Base-by-base conservation (phyloP, 192 early-diverging fungal genomes). In the Dissophora ornata region DNA sequence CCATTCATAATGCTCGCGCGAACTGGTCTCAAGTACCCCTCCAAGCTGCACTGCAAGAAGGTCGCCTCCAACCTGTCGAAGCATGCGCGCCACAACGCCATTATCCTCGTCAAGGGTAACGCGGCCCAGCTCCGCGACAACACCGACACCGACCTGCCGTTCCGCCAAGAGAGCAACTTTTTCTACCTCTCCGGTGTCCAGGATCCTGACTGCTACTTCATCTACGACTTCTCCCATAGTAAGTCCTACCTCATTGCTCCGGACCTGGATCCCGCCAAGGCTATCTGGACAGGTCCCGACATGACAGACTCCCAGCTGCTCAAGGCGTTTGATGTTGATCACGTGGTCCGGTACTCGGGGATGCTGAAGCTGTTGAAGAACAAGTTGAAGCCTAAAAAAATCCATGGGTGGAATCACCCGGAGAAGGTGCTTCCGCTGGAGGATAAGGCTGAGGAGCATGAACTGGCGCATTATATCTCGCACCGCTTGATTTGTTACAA, bases 141-240 rank as follows among this genome's bases (percentile, higher is more conserved):
- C 67, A 94, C 92, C 33, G 94, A 95, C 71, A 83, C 85, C 26
- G 95, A 97, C 82, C 81, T 87, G 36, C 80, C 88, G 44, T 97
- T 97, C 79, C 86, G 92, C 62, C 95, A 97, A 58, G 93, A 97
- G 79, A 85, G 85, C 50, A 93, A 93, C 86, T 97, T 95, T 52
- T 88, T 89, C 69, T 97, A 96, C 71, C 84, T 95, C 18, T 91
- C 94, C 4, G 94, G 94, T 47, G 89, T 90, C 45, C 71, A 74
- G 33, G 91, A 92, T 69, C 89, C 92, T 26, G 93, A 88, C 51
- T 93, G 86, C 55, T 86, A 86, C 53, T 85, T 89, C 2, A 67
- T 91, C 26, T 83, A 92, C 61, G 91, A 96, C 80, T 79, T 95
- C 22, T 62, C 80, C 51, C 70, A 88, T 4, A 44, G 71, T 48